These are phyloP conservation scores for Aureobasidium sp. DNA, from an alignment of 2,329 filamentous ascomycete genomes.

Conservation along the genomic window DNA sequence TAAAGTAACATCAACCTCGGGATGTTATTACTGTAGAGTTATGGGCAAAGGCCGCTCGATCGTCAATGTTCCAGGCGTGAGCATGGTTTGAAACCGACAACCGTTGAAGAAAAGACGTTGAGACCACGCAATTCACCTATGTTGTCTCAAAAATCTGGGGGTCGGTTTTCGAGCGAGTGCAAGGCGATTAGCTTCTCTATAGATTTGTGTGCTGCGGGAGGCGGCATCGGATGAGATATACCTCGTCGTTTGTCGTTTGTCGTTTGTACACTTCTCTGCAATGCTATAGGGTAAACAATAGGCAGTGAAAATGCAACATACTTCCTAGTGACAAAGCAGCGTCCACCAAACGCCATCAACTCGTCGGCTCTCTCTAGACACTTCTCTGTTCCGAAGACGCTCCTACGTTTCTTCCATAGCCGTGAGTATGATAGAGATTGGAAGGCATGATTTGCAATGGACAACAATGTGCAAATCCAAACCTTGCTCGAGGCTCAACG, in stretches of 20 bases:
- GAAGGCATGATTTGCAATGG: too few species aligned
- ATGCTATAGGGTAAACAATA: too few species aligned
- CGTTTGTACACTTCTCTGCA: too few species aligned
- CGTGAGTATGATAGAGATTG: too few species aligned
- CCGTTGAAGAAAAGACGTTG: not conserved
- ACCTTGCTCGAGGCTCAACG: not conserved
- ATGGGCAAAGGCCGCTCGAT: not conserved
- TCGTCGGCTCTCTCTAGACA: too few species aligned
- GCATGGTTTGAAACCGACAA: not conserved
- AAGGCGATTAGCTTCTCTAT: not conserved
- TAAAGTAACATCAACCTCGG: not conserved
- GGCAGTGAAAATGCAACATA: too few species aligned
- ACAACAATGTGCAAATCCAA: not conserved
- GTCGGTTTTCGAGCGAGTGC: not conserved
- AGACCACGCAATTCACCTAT: not conserved
- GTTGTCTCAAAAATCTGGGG: not conserved
- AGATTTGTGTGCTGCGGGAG: not conserved
- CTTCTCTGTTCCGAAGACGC: too few species aligned
- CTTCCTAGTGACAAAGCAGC: too few species aligned
- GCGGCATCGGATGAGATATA: not conserved
- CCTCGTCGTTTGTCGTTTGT: too few species aligned
- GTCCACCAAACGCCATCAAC: too few species aligned
- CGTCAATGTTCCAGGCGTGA: not conserved
- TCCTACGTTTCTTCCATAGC: too few species aligned
- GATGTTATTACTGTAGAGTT: not conserved